Evolutionary conservation across 1,284 basidiomycete genomes (phyloP), one percentile per base, ranked within the genome.

Genomic region (Irpex sp.): DNA sequence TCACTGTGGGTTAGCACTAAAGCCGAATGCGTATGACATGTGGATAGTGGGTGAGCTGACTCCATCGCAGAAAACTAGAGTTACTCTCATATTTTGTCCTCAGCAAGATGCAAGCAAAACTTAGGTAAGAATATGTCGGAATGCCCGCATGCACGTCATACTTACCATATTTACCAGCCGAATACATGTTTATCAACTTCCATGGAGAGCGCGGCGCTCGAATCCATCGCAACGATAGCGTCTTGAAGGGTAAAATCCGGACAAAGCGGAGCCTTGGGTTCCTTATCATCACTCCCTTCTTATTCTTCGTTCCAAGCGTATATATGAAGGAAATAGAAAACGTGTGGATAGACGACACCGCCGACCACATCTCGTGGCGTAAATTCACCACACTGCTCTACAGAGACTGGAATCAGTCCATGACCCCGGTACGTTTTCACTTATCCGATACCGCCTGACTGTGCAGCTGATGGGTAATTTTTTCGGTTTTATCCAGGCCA

Each of bases 401-500:
- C 4, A 51, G 37, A 11, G 55, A 61, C 19, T 64, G 63, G 57
- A 34, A 61, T 19, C 48, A 52, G 13, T 19, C 48, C 2, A 57
- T 55, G 17, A 61, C 57, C 9, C 60, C 58, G 4, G 63, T 58
- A 26, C 2, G 55, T 65, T 36, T 34, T 26, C 13, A 48, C n/a
- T 62, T 26, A n/a, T 15, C 26, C 26, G 26, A 26, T 26, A 26
- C 26, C 26, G 26, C 26, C 26, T 26, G 26, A 26, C 26, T 26
- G 26, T 26, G 26, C 26, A 26, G 26, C 26, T 26, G 26, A 26
- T 26, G 26, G 26, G 26, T 26, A n/a, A 19, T 34, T 52, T 36
- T 9, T 40, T 37, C 15, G 17, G 21, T 26, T 26, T 26, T 17
- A 56, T 34, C 47, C 57, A 81, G 79, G 72, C 79, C 0, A 74